Base-by-base conservation (phyloP, 2,329 filamentous ascomycete species). In the Ilyonectria destructans region DNA sequence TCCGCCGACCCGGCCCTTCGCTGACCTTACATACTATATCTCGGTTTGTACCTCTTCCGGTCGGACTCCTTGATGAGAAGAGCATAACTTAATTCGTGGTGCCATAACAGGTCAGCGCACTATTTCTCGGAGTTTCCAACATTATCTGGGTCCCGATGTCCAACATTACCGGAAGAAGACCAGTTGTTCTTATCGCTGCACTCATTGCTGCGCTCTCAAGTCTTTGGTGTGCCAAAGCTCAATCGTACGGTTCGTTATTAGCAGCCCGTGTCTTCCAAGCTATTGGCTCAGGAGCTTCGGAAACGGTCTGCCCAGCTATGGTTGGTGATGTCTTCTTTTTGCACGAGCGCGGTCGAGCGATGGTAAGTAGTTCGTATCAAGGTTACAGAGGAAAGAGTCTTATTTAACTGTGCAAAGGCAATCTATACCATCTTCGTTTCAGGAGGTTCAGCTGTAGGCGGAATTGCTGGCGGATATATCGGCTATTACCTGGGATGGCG, bases 271-370 rank as follows among this genome's bases (percentile, higher is more conserved):
- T 80, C 0, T 77, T 82, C 1, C 80, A 82, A 19, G 81, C 77
- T 0, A 64, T 79, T 0, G 80, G 80, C 0, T 79, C 76, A 3
- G 76, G 75, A 0, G 79, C 79, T 0, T 77, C 81, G 0, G 80
- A 82, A 13, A 80, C 81, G 0, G 76, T 82, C 4, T 74, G 74
- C 0, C 79, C 80, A 0, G 79, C 77, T 0, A 37, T 81, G 0
- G 69, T 82, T 4, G 81, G 80, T 2, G 81, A 82, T 12, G 69
- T 82, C 23, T 82, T 78, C 23, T 81, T 81, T 7, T 65, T 82
- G 0, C 77, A 81, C n/a, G 74, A 82, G 23, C 76, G 81, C 0
- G 80, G 80, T 3, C 55, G 74, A 12, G 80, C 79, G 10, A 82
- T 82, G 73, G 73, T 71, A 26, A 3, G 10, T 7, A 1, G 4